phyloP scores from a whole-genome alignment of 257 asterid species.

The Catharanthus roseus region DNA sequence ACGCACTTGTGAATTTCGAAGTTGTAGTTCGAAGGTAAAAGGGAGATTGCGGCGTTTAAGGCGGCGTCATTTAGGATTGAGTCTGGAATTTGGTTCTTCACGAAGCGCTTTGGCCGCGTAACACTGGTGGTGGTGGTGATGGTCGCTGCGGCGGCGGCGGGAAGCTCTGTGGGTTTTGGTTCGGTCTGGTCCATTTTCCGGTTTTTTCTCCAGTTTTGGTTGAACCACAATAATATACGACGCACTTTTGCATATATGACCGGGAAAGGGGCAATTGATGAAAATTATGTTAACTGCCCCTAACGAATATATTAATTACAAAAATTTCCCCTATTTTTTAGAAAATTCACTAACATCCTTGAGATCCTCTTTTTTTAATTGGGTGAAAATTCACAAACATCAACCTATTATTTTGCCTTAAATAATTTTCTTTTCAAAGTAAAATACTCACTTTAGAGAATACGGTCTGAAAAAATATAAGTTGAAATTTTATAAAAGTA shows the following conservation, averaged over 20 bases:
- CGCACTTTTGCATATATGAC: too few relatives aligned
- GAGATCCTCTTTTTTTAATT: too few relatives aligned
- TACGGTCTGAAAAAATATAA: too few relatives aligned
- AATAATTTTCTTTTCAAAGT: too few relatives aligned
- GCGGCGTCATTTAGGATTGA: constrained; percentile 72
- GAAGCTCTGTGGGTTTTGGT: neutral
- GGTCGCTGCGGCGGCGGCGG: neutral
- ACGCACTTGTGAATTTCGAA: constrained; percentile 92
- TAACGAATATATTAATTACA: neutral
- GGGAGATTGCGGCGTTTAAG: constrained; percentile 75
- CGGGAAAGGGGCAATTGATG: too few relatives aligned
- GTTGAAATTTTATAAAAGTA: too few relatives aligned
- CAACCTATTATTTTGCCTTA: too few relatives aligned
- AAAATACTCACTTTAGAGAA: too few relatives aligned
- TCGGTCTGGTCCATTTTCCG: neutral
- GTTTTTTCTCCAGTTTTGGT: neutral
- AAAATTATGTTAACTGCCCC: neutral
- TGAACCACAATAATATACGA: neutral
- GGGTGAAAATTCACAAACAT: too few relatives aligned
- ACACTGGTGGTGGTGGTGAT: neutral
- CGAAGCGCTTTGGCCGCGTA: constrained; percentile 69
- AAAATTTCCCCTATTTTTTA: neutral
- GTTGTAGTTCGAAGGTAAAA: constrained; percentile 81
- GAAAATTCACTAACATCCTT: neutral
- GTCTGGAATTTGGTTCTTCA: constrained; percentile 80